phyloP scores from a whole-genome alignment of 768 basidiomycete species.

The Leccinum uliginosum region DNA sequence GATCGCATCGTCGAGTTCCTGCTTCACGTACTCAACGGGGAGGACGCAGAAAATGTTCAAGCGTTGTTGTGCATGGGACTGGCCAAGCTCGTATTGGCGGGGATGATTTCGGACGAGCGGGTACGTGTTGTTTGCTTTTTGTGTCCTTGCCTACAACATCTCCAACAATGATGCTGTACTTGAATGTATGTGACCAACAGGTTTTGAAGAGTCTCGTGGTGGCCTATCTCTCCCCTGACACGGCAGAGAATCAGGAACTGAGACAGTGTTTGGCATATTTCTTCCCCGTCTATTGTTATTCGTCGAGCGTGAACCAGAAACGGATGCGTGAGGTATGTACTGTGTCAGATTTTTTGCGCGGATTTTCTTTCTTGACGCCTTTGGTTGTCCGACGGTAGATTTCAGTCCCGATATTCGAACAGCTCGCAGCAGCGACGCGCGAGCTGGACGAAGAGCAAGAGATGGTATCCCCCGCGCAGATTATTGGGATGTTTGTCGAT shows the following conservation, averaged over 20 bases:
- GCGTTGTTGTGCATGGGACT: slow-evolving; percentile 75
- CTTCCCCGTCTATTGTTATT: slow-evolving; percentile 82
- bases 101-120: slow-evolving; percentile 66
- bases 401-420: slow-evolving; percentile 63
- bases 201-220: slow-evolving; percentile 47
- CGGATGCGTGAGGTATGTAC: slow-evolving; percentile 51
- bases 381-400: slow-evolving; percentile 41
- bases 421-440: slow-evolving; percentile 52
- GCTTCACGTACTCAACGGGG: slow-evolving; percentile 44
- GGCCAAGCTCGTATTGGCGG: slow-evolving; percentile 79
- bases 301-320: slow-evolving; percentile 68
- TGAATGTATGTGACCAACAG: slow-evolving; percentile 21
- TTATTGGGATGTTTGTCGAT: slow-evolving; percentile 76
- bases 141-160: neutral
- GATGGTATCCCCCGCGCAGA: slow-evolving; percentile 69
- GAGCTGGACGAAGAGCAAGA: slow-evolving; percentile 69
- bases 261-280: slow-evolving; percentile 86
- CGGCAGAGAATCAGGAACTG: slow-evolving; percentile 74
- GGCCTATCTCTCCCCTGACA: slow-evolving; percentile 77
- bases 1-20: slow-evolving; percentile 67
- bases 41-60: slow-evolving; percentile 61
- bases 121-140: slow-evolving; percentile 37
- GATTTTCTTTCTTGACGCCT: neutral
- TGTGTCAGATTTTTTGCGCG: neutral
- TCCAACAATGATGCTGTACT: neutral